Evolutionary conservation across 768 basidiomycete species (phyloP), one percentile per base, ranked within the genome.

Genomic region (Boletus rex-veris): DNA sequence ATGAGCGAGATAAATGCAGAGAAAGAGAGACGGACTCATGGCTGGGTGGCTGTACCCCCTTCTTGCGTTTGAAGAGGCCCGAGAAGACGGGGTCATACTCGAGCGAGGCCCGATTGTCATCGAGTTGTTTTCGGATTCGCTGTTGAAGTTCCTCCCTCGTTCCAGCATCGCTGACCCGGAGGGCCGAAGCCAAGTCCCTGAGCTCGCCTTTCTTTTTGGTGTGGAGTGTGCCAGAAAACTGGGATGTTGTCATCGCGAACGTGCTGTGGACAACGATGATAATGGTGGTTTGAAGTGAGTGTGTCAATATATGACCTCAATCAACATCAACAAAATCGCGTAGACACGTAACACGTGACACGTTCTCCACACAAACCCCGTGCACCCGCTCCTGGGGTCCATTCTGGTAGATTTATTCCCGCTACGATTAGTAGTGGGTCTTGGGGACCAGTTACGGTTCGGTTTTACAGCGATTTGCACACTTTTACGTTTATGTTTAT

Each of bases 201-300:
- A 88, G 77, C 19, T 88, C 86, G 4, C 74, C 74, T 67, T 88
- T 88, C 72, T 85, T 87, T 71, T 88, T 87, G n/a, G 78, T 62
- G 54, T 74, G 77, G 26, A 86, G 76, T 26, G 80, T 67, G 43
- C 85, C 85, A 38, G 79, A 63, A 63, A 72, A 85, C 33, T 69
- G 54, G 53, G 72, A 52, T 35, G 74, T 73, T 38, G 77, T 67
- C 79, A 80, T 82, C 67, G 52, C 45, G 55, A 40, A 24, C 16
- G 61, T 38, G 33, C 35, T 36, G 35, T 36, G 35, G 35, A 28
- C 35, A 36, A 36, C 7, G 11, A 24, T 50, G 53, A 52, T 44
- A 50, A 59, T 57, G 48, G 54, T 53, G 50, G 61, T 64, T 50
- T 10, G 39, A 30, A 18, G 11, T 36, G 21, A 37, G 24, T 14